These are phyloP conservation scores for Aotearoamyces nothofagi DNA, from an alignment of 2,329 filamentous ascomycete genomes.

Conservation along the genomic window DNA sequence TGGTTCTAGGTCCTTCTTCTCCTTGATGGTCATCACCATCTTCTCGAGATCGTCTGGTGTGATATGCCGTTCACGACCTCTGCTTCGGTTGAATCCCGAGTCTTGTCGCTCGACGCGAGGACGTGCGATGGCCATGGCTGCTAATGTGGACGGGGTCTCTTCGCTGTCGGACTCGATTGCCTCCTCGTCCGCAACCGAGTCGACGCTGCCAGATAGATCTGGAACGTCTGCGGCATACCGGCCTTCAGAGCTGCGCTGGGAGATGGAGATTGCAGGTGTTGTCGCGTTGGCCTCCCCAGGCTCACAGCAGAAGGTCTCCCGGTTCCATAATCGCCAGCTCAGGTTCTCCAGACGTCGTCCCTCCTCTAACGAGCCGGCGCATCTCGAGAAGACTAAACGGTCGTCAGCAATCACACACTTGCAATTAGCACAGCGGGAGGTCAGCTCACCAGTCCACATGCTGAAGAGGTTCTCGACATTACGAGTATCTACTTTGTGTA, in stretches of 20 bases:
- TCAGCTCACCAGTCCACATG: conserved; percentile 80
- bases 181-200: conserved; percentile 58
- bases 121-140: conserved; percentile 41
- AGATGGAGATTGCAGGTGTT: conserved; percentile 22
- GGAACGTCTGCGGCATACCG: conserved; percentile 43
- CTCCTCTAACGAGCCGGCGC: conserved; percentile 85
- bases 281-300: conserved; percentile 35
- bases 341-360: conserved; percentile 87
- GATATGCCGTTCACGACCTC: conserved; percentile 71
- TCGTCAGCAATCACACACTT: conserved; percentile 7
- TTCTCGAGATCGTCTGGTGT: conserved; percentile 87
- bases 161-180: conserved; percentile 34
- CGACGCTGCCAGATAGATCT: conserved; percentile 62
- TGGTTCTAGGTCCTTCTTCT: conserved; percentile 55
- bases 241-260: conserved; percentile 16
- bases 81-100: conserved; percentile 55
- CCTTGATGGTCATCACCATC: conserved; percentile 84
- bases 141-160: conserved; percentile 26
- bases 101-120: conserved; percentile 59
- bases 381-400: conserved; percentile 72
- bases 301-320: conserved; percentile 82
- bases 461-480: conserved; percentile 89
- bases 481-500: conserved; percentile 87
- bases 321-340: conserved; percentile 89
- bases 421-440: too few species aligned